phyloP scores from a whole-genome alignment of 2,329 filamentous ascomycete genomes.

The Aureobasidium vineae region DNA sequence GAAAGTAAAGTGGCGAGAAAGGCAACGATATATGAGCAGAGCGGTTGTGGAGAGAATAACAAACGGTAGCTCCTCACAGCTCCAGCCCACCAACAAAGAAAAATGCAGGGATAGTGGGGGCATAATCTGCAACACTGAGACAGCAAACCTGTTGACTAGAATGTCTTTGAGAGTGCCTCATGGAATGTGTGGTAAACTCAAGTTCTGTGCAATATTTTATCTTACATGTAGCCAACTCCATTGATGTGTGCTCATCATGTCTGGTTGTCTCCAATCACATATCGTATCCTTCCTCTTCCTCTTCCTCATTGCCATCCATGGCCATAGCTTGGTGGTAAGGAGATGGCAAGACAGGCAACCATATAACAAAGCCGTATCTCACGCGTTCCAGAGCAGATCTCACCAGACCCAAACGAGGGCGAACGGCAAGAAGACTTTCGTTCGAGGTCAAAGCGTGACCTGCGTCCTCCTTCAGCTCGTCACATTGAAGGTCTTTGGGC shows the following conservation, averaged over 20 bases:
- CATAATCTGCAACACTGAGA: background rate
- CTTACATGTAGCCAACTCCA: background rate
- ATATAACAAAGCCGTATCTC: too few relatives aligned
- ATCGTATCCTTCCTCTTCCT: too few relatives aligned
- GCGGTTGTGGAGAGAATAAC: background rate
- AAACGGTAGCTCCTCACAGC: constrained; percentile 2
- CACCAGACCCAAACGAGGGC: too few relatives aligned
- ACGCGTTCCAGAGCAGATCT: too few relatives aligned
- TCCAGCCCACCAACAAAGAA: background rate
- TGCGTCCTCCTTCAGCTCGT: too few relatives aligned
- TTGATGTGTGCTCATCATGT: background rate
- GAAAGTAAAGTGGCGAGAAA: background rate
- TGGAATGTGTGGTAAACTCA: background rate
- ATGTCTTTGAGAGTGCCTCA: background rate
- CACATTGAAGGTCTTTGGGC: too few relatives aligned
- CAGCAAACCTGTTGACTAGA: background rate
- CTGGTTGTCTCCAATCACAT: too few relatives aligned
- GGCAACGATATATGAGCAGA: background rate
- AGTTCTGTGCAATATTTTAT: background rate
- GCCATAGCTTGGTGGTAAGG: too few relatives aligned
- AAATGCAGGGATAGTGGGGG: background rate
- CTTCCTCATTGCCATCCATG: too few relatives aligned
- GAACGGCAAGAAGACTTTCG: too few relatives aligned
- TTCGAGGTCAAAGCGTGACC: too few relatives aligned
- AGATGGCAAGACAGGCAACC: too few relatives aligned